phyloP scores from a whole-genome alignment of 768 basidiomycete species.

The Lactarius sp. region DNA sequence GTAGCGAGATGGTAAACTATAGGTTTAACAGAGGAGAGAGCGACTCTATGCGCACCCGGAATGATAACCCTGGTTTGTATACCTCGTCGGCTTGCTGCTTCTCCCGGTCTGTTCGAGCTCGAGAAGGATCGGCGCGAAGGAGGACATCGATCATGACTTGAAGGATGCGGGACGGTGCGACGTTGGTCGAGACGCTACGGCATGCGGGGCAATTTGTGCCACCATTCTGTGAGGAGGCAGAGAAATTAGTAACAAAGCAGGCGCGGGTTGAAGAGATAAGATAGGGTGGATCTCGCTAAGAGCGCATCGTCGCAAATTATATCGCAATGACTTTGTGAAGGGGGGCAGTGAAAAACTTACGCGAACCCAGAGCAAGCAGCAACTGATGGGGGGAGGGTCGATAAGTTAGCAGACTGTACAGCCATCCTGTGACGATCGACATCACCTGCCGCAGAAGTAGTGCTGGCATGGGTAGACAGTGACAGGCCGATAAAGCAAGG shows the following conservation, averaged over 20 bases:
- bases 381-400: slow-evolving; percentile 40
- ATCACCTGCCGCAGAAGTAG: slow-evolving; percentile 86
- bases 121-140: slow-evolving; percentile 64
- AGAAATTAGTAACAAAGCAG: neutral
- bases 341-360: slow-evolving; percentile 45
- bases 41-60: slow-evolving; percentile 49
- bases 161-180: slow-evolving; percentile 66
- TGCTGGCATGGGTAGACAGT: slow-evolving; percentile 82
- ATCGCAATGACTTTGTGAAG: neutral
- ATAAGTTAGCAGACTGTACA: neutral
- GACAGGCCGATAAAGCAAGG: slow-evolving; percentile 76
- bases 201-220: slow-evolving; percentile 83
- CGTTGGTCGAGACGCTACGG: slow-evolving; percentile 60
- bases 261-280: slow-evolving; percentile 7
- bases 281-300: slow-evolving; percentile 24
- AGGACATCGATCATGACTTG: slow-evolving; percentile 70
- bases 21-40: slow-evolving; percentile 1
- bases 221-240: slow-evolving; percentile 54
- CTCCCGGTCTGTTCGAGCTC: slow-evolving; percentile 62
- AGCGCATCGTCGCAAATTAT: neutral
- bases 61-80: slow-evolving; percentile 54
- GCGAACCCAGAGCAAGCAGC: slow-evolving; percentile 77
- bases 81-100: slow-evolving; percentile 78
- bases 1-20: slow-evolving; percentile 1
- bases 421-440: slow-evolving; percentile 7